These are phyloP conservation scores for Flaveria bidentis DNA, from an alignment of 129 eudicot genomes.

Conservation along the genomic window DNA sequence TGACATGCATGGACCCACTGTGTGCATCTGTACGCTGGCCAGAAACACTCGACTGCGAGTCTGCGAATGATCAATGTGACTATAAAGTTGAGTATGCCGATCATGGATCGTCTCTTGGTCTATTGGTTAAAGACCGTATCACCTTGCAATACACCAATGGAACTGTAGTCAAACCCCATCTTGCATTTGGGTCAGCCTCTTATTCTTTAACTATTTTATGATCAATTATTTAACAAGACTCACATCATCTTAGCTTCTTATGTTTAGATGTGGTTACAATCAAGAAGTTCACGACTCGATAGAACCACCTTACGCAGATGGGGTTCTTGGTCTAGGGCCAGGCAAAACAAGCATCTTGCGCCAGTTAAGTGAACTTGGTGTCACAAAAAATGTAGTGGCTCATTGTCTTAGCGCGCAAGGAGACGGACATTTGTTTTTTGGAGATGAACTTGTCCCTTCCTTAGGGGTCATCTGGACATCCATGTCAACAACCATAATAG, in stretches of 20 bases:
- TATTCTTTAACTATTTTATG: not conserved
- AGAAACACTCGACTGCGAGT: not conserved
- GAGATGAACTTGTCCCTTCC: conserved; percentile 22
- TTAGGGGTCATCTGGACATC: conserved; percentile 14
- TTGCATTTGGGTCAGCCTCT: conserved; percentile 28
- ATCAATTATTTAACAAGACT: not conserved
- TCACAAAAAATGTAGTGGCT: conserved; percentile 10
- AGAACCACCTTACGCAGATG: conserved; percentile 24
- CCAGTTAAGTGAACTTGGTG: conserved; percentile 12
- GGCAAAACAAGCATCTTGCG: conserved; percentile 25
- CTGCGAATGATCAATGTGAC: conserved; percentile 25
- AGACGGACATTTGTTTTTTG: conserved; percentile 16
- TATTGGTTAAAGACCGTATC: conserved; percentile 12
- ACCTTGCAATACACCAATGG: conserved; percentile 24
- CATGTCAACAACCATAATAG: conserved; percentile 5
- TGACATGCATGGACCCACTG: conserved; percentile 20
- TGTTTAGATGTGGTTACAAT: conserved; percentile 21
- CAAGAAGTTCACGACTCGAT: conserved; percentile 9
- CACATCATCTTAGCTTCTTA: not conserved
- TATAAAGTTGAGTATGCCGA: conserved; percentile 24
- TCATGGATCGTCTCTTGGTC: conserved; percentile 26
- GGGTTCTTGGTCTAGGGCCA: conserved; percentile 27
- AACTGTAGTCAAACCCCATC: conserved; percentile 5
- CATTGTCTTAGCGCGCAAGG: conserved; percentile 22
- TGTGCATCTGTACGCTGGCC: conserved; percentile 17